Percentiles rank a stretch among this genome's conserved stretches.
Evolutionary conservation across 163 green algal genomes (phyloP).

Genomic region (Trebouxiophyceae sp.): DNA sequence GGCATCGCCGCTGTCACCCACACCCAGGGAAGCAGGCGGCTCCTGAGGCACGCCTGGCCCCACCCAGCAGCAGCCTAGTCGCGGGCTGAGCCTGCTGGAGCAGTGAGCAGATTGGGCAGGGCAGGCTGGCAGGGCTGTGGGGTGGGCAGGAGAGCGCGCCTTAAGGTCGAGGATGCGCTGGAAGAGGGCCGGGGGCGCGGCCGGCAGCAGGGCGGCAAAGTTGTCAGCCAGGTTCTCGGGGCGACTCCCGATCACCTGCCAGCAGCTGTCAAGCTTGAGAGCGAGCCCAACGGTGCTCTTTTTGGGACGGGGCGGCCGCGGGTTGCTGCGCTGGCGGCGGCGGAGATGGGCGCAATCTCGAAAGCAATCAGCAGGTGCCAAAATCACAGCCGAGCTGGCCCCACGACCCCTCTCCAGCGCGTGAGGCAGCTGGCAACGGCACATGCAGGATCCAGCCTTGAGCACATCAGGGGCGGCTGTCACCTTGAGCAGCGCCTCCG

Average conservation of each 20-base stretch:
- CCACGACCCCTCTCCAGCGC: background rate
- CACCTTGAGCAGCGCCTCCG: constrained; percentile 57
- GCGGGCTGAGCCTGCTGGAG: background rate
- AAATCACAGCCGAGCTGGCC: too few relatives aligned
- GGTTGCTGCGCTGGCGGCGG: constrained; percentile 23
- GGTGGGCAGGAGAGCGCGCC: constrained; percentile 12
- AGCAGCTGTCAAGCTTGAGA: too few relatives aligned
- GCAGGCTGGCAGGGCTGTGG: background rate
- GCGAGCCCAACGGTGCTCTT: background rate
- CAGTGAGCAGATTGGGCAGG: background rate
- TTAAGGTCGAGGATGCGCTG: constrained; percentile 76
- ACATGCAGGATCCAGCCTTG: background rate
- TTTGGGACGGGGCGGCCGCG: constrained; percentile 4
- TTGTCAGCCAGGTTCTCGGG: constrained; percentile 75
- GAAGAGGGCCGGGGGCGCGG: constrained; percentile 47
- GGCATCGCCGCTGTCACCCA: background rate
- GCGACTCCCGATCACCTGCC: constrained; percentile 37
- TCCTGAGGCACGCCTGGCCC: background rate
- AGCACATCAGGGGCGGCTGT: background rate
- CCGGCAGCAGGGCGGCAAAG: constrained; percentile 76
- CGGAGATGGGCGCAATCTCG: background rate
- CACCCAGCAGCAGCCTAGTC: background rate
- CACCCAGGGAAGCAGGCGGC: background rate
- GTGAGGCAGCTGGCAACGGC: background rate
- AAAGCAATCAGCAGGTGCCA: background rate